Evolutionary conservation across 179 eudicot genomes (phyloP).

Genomic region (Drosera spatulata): DNA sequence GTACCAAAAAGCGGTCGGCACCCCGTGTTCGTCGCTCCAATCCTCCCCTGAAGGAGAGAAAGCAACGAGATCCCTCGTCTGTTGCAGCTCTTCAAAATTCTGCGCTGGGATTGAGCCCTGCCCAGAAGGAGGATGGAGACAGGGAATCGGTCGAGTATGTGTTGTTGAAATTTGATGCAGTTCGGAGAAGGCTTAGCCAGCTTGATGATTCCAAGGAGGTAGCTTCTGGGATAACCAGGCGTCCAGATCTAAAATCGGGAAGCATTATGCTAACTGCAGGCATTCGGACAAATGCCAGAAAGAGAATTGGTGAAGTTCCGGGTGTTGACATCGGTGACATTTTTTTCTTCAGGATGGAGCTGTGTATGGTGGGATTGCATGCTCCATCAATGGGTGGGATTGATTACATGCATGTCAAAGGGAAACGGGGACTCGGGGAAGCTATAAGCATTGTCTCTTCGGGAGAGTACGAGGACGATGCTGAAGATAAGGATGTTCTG

Average conservation of each 20-base stretch:
- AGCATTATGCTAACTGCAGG: slow-evolving; percentile 40
- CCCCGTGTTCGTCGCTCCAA: slow-evolving; percentile 14
- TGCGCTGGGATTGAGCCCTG: slow-evolving; percentile 15
- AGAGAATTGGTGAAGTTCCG: slow-evolving; percentile 48
- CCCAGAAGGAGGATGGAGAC: slow-evolving; percentile 25
- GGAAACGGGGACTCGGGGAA: slow-evolving; percentile 31
- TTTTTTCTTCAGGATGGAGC: slow-evolving; percentile 56
- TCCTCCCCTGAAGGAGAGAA: slow-evolving; percentile 14
- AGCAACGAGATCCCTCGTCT: slow-evolving; percentile 8
- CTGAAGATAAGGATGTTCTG: slow-evolving; percentile 34
- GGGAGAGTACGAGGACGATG: slow-evolving; percentile 46
- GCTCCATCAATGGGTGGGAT: slow-evolving; percentile 60
- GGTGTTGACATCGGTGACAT: slow-evolving; percentile 52
- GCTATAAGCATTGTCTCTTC: slow-evolving; percentile 56
- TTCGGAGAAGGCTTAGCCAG: slow-evolving; percentile 40
- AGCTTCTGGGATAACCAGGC: slow-evolving; percentile 18
- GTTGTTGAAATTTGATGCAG: slow-evolving; percentile 26
- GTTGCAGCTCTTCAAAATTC: slow-evolving; percentile 19
- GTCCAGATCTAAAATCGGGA: slow-evolving; percentile 39
- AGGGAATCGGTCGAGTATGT: slow-evolving; percentile 22
- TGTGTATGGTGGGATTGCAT: slow-evolving; percentile 51
- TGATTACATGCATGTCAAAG: slow-evolving; percentile 31
- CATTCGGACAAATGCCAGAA: slow-evolving; percentile 36
- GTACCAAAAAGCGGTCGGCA: slow-evolving; percentile 3
- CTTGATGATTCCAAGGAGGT: slow-evolving; percentile 35